phyloP scores from a whole-genome alignment of 2,329 filamentous ascomycete genomes.

The Aspergillus nomiae region DNA sequence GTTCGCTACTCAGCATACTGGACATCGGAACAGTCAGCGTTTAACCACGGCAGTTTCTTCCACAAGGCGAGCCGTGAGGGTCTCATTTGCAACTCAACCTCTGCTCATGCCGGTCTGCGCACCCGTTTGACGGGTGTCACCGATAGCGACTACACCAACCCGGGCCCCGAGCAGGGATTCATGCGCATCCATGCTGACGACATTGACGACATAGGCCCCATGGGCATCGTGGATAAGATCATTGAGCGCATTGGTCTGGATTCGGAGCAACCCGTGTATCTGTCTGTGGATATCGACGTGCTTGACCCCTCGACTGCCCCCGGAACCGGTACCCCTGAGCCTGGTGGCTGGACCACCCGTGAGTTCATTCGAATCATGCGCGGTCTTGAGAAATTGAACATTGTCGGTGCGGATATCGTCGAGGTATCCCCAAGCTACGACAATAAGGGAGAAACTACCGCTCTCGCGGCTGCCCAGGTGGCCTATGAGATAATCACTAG shows the following conservation, averaged over 20 bases:
- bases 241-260: slow-evolving; percentile 66
- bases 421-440: slow-evolving; percentile 88
- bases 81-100: slow-evolving; percentile 71
- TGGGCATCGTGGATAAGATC: slow-evolving; percentile 71
- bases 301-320: slow-evolving; percentile 71
- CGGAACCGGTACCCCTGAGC: slow-evolving; percentile 85
- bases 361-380: slow-evolving; percentile 83
- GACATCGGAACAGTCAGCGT: slow-evolving; percentile 69
- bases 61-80: slow-evolving; percentile 83
- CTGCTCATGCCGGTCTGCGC: slow-evolving; percentile 80
- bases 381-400: slow-evolving; percentile 77
- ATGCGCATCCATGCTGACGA: slow-evolving; percentile 79
- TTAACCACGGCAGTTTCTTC: slow-evolving; percentile 91
- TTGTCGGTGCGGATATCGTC: slow-evolving; percentile 88
- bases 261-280: slow-evolving; percentile 74
- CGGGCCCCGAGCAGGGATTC: slow-evolving; percentile 75
- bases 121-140: slow-evolving; percentile 70
- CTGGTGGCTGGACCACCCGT: slow-evolving; percentile 86
- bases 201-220: slow-evolving; percentile 77
- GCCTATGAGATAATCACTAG: slow-evolving; percentile 80
- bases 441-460: slow-evolving; percentile 75
- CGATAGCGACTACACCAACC: slow-evolving; percentile 68
- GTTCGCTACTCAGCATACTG: slow-evolving; percentile 75
- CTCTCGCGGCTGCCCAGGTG: slow-evolving; percentile 79
- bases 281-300: slow-evolving; percentile 80